Conservation (phyloP, 768 basidiomycete genomes). For the Rhodosporidiobolus odoratus region DNA sequence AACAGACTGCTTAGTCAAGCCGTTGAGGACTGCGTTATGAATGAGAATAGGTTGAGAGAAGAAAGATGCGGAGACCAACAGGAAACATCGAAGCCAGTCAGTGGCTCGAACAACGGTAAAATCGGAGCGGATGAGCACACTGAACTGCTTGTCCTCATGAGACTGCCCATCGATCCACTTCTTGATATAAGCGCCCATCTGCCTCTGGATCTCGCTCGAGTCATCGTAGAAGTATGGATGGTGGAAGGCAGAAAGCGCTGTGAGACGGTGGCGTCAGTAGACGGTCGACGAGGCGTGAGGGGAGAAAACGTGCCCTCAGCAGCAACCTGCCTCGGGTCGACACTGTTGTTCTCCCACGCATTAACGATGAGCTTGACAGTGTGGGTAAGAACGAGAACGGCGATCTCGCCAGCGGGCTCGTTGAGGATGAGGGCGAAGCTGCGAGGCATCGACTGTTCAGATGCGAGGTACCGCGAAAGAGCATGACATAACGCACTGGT, state of each 20-base stretch:
- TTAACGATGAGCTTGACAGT: conserved; percentile 48
- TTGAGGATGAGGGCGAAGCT: conserved; percentile 55
- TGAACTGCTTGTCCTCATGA: conserved; percentile 50
- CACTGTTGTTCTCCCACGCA: conserved; percentile 48
- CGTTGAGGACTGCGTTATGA: too few species aligned
- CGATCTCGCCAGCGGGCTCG: conserved; percentile 47
- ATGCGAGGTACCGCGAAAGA: conserved; percentile 17
- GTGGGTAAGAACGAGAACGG: conserved; percentile 47
- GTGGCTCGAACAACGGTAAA: too few species aligned
- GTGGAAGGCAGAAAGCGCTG: conserved; percentile 64
- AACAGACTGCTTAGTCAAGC: conserved; percentile 58
- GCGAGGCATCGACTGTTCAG: conserved; percentile 40
- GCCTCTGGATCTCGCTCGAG: conserved; percentile 62
- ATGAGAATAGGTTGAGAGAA: too few species aligned
- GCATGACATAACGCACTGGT: conserved; percentile 46
- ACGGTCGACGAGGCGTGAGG: background rate
- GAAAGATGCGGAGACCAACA: too few species aligned
- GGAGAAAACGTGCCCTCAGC: conserved; percentile 4
- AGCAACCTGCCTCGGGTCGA: conserved; percentile 28
- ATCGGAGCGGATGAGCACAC: too few species aligned
- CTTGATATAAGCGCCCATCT: conserved; percentile 63
- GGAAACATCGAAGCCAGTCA: too few species aligned
- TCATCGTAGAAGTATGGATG: conserved; percentile 74
- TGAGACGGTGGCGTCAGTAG: background rate
- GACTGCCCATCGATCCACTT: conserved; percentile 49